phyloP scores from a whole-genome alignment of 2,329 filamentous ascomycete species.

The Helotiales sp. region DNA sequence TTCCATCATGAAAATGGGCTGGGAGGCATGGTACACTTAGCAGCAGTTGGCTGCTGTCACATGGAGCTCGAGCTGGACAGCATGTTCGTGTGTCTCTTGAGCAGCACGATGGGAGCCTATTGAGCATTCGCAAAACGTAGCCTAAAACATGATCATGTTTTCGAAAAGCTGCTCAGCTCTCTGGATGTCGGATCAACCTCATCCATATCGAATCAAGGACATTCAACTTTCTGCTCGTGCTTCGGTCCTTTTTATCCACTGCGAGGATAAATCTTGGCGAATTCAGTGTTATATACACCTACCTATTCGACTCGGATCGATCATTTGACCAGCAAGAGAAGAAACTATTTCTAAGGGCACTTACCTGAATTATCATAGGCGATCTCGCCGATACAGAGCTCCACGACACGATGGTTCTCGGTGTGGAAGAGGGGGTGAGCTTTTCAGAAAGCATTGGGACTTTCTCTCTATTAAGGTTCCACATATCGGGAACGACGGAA shows the following conservation, averaged over 20 bases:
- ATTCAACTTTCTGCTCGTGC: neutral
- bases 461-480: no score
- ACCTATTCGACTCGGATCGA: neutral
- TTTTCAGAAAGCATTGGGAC: neutral
- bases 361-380: neutral
- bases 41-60: neutral
- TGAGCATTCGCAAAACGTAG: neutral
- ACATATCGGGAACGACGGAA: no score
- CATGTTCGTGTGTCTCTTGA: neutral
- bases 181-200: neutral
- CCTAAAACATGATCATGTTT: neutral
- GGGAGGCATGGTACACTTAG: neutral
- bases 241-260: neutral
- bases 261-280: neutral
- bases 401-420: neutral
- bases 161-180: no score
- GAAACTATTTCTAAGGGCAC: neutral
- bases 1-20: neutral
- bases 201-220: neutral
- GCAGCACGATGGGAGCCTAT: neutral
- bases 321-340: neutral
- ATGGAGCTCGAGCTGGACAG: no score
- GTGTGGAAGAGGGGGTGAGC: neutral
- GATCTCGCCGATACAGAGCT: neutral
- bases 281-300: neutral